Conservation (phyloP, 2,329 filamentous ascomycete genomes). For the Xylaria sp. region DNA sequence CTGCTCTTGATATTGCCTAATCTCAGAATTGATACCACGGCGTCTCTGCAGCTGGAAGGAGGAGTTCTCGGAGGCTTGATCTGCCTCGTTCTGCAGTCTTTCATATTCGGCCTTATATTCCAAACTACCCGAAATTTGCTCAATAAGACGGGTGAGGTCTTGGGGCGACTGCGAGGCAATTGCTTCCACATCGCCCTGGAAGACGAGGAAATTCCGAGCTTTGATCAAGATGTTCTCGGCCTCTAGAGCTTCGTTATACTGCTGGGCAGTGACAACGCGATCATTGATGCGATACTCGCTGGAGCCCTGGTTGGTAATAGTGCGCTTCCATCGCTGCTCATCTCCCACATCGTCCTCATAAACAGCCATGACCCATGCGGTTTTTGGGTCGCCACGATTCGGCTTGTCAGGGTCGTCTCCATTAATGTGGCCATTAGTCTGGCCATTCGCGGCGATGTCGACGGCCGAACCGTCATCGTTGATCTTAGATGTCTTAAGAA, state of each 20-base stretch:
- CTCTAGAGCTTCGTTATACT: conserved; percentile 93
- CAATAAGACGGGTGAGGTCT: conserved; percentile 90
- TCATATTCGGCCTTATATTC: conserved; percentile 97
- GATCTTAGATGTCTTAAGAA: conserved; percentile 89
- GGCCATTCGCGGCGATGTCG: conserved; percentile 60
- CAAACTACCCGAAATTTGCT: conserved; percentile 95
- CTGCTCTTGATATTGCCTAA: conserved; percentile 96
- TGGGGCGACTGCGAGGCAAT: conserved; percentile 95
- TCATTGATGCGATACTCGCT: conserved; percentile 99
- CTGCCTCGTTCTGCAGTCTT: conserved; percentile 80
- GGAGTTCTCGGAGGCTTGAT: conserved; percentile 87
- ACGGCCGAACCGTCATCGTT: conserved; percentile 86
- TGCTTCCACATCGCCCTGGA: conserved; percentile 96
- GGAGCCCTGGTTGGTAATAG: conserved; percentile 83
- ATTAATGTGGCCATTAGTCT: conserved; percentile 65
- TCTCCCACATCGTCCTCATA: conserved; percentile 97
- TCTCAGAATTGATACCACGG: conserved; percentile 94
- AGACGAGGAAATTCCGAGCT: conserved; percentile 95
- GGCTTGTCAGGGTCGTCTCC: conserved; percentile 67
- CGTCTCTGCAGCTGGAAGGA: conserved; percentile 87
- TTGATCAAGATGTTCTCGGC: conserved; percentile 97
- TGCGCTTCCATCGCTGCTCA: conserved; percentile 94
- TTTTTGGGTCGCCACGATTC: conserved; percentile 84
- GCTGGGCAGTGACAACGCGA: conserved; percentile 81
- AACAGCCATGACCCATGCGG: conserved; percentile 98